Evolutionary conservation across 2,329 filamentous ascomycete species (phyloP), one percentile per base, ranked within the genome.

Genomic region (Colletotrichum musae): DNA sequence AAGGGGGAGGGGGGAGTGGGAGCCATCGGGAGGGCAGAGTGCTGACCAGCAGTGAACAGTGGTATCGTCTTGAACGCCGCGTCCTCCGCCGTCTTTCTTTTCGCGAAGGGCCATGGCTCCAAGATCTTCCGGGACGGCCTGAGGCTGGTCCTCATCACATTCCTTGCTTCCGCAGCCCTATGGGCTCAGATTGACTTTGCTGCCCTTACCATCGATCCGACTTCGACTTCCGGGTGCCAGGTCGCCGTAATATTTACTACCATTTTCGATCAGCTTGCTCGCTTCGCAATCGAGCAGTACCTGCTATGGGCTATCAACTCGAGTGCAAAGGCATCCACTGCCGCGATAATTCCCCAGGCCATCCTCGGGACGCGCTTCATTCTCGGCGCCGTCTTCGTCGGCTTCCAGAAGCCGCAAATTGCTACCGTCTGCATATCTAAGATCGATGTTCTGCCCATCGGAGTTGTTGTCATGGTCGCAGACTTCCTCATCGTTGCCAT

Each of bases 111-210:
- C 72, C 81, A 86, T 81, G 81, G 83, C 75, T 82, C 81, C 69
- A 78, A 83, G 48, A 77, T 88, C 69, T 82, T 87, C 75, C 83
- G 85, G 78, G 86, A 89, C 80, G 85, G 86, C 80, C 83, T 85
- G 87, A 89, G 88, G 87, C 88, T 90, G 87, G 87, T 84, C 87
- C 87, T 90, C 86, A 79, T 85, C 75, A 77, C 81, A 72, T 89
- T 89, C 76, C 82, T 89, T 74, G 70, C 83, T 28, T 81, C 83
- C 66, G 81, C 86, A 36, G 82, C 83, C 72, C 79, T 87, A 57
- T 90, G 88, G 88, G 86, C 87, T 54, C 78, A 86, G 48, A 76
- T 82, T 70, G 83, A 83, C 65, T 89, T 90, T 71, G 77, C 85
- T 63, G 78, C 85, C 32, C 84, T 85, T 26, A 75, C 87, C 61